A percentile compares a stretch with the other conserved stretches of the same genome.
Evolutionary conservation across 306 rosid species (phyloP).

Genomic region (Fagus crenata): DNA sequence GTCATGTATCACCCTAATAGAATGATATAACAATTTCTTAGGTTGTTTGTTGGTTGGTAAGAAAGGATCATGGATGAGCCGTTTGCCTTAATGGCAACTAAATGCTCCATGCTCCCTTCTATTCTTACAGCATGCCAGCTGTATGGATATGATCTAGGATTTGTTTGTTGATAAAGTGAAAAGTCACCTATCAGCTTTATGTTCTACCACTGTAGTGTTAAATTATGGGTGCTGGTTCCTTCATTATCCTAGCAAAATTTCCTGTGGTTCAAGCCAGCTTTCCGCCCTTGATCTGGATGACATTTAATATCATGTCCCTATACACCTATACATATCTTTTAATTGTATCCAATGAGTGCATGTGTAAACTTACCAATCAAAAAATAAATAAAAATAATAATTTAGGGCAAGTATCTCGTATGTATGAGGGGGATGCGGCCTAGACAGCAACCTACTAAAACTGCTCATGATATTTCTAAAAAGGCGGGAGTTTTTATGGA

Average conservation of each 20-base stretch:
- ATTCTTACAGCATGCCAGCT: neutral
- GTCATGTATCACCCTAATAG: no score
- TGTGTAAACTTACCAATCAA: no score
- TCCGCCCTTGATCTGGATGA: conserved; percentile 11
- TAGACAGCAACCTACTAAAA: neutral
- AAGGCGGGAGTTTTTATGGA: neutral
- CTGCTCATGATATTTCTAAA: neutral
- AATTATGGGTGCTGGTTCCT: neutral
- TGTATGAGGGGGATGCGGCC: conserved; percentile 19
- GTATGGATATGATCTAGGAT: neutral
- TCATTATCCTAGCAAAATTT: neutral
- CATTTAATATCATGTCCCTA: conserved; percentile 1
- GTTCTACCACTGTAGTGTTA: neutral
- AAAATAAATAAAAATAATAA: neutral
- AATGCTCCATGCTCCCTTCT: neutral
- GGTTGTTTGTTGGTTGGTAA: neutral
- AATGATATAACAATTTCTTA: neutral
- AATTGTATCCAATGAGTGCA: neutral
- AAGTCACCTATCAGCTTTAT: neutral
- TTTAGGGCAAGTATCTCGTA: conserved; percentile 14
- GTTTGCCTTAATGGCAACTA: neutral
- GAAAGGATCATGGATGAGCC: neutral
- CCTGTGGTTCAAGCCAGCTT: neutral
- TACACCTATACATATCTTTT: conserved; percentile 17
- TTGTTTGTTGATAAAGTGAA: neutral